Evolutionary conservation across 352 stramenopile species (phyloP).

Genomic region (Phytophthora palmivora): DNA sequence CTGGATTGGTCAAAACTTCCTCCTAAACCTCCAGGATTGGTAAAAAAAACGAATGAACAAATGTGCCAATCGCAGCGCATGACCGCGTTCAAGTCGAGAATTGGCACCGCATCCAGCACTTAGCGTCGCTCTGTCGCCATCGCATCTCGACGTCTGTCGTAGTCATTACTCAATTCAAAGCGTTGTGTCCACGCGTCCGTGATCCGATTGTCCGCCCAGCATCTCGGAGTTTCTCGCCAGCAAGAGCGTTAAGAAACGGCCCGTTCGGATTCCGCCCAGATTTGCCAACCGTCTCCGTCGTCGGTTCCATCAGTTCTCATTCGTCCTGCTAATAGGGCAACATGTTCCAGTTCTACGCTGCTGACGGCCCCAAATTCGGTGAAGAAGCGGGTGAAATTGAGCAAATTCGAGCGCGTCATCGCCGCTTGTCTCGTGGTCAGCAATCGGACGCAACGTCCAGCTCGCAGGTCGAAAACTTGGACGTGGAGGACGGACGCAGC

Average conservation of each 20-base stretch:
- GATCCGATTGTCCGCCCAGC: not conserved
- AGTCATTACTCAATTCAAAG: constrained; percentile 1
- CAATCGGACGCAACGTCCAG: constrained; percentile 13
- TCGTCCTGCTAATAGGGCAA: not conserved
- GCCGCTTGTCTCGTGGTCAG: constrained; percentile 41
- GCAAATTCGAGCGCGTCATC: constrained; percentile 46
- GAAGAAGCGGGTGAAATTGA: constrained; percentile 47
- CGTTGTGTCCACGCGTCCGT: not conserved
- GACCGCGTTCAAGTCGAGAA: not conserved
- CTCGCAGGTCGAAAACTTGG: constrained; percentile 26
- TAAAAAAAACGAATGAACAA: not conserved
- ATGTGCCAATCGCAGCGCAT: not conserved
- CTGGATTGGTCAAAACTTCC: not conserved
- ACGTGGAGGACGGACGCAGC: constrained; percentile 42
- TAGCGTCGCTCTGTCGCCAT: not conserved
- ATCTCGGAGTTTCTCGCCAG: constrained; percentile 8
- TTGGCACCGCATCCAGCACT: constrained; percentile 1
- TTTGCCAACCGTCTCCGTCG: constrained; percentile 14
- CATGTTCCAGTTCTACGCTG: constrained; percentile 42
- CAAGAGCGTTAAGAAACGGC: constrained; percentile 26
- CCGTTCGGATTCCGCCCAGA: constrained; percentile 12
- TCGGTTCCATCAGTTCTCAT: constrained; percentile 9
- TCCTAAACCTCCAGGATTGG: not conserved
- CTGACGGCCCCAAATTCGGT: constrained; percentile 5
- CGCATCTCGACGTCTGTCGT: not conserved